These are phyloP conservation scores for Bryopsis sp. DNA, from an alignment of 139 green algal species.

Conservation along the genomic window DNA sequence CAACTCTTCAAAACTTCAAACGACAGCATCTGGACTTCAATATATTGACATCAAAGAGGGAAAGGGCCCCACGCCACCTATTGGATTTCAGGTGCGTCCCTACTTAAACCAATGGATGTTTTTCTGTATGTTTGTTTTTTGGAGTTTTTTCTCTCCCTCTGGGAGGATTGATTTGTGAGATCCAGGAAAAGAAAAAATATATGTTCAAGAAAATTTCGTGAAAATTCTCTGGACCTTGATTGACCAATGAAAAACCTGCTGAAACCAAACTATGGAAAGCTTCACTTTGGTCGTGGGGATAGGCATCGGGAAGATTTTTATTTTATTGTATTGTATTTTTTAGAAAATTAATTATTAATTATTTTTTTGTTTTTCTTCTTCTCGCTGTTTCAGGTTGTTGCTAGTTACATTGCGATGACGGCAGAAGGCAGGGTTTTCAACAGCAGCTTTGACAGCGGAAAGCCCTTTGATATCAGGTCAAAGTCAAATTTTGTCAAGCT, in stretches of 20 bases:
- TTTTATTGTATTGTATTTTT: neutral
- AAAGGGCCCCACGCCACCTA: constrained; percentile 47
- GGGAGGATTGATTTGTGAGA: neutral
- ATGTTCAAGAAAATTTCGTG: neutral
- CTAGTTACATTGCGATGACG: constrained; percentile 87
- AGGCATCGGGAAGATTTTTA: no score
- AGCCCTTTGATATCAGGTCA: constrained; percentile 78
- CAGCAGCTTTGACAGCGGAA: constrained; percentile 69
- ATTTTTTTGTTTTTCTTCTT: neutral
- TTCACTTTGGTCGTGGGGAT: no score
- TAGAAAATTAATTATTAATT: neutral
- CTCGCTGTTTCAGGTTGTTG: constrained; percentile 43
- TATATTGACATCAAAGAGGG: constrained; percentile 81
- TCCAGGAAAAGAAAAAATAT: neutral
- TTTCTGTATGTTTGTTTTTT: neutral
- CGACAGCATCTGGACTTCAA: constrained; percentile 67
- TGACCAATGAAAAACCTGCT: neutral
- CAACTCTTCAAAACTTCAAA: no score
- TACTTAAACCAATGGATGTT: neutral
- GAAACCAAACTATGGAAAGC: no score
- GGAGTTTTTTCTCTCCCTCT: neutral
- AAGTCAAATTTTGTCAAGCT: neutral
- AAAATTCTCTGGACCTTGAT: neutral
- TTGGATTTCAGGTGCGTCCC: constrained; percentile 36
- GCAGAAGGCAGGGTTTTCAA: constrained; percentile 68